These are phyloP conservation scores for Parmelia sp. DNA, from an alignment of 495 filamentous ascomycete species.

Conservation along the genomic window DNA sequence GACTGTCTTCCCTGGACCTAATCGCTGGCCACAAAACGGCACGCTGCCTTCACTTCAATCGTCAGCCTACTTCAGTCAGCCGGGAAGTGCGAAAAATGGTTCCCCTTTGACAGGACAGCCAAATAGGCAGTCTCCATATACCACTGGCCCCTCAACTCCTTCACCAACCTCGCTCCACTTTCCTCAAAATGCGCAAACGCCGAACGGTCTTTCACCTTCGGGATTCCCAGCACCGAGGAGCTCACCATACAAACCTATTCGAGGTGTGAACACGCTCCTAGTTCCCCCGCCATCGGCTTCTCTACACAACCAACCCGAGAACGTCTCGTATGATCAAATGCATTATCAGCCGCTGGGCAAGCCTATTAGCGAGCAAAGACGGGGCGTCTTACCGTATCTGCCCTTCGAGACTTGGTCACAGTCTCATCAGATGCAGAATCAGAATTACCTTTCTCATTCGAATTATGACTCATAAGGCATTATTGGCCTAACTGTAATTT, in stretches of 20 bases:
- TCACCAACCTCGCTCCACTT: slow-evolving; percentile 29
- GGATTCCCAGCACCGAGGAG: slow-evolving; percentile 57
- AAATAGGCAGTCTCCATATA: slow-evolving; percentile 23
- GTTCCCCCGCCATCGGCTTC: slow-evolving; percentile 80
- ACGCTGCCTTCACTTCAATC: slow-evolving; percentile 52
- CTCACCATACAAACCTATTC: slow-evolving; percentile 89
- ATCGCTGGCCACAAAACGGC: slow-evolving; percentile 40
- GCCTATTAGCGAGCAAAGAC: slow-evolving; percentile 63
- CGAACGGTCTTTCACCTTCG: slow-evolving; percentile 55
- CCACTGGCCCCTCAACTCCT: slow-evolving; percentile 35
- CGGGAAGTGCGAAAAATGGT: slow-evolving; percentile 10
- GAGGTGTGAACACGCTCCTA: slow-evolving; percentile 79
- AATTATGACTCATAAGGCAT: slow-evolving; percentile 12
- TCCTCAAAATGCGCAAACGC: slow-evolving; percentile 33
- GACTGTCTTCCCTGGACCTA: slow-evolving; percentile 50
- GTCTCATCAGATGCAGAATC: slow-evolving; percentile 24
- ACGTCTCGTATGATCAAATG: slow-evolving; percentile 71
- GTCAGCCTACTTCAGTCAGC: slow-evolving; percentile 28
- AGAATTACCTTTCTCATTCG: slow-evolving; percentile 21
- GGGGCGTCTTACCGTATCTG: slow-evolving; percentile 75
- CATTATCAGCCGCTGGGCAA: slow-evolving; percentile 90
- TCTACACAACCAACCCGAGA: slow-evolving; percentile 62
- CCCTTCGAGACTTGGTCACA: slow-evolving; percentile 45
- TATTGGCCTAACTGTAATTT: neutral
- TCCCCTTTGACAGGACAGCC: slow-evolving; percentile 19